Percentiles rank a stretch among this genome's conserved stretches.
Evolutionary conservation across 2,329 filamentous ascomycete species (phyloP).

Genomic region (Helotiales sp.): DNA sequence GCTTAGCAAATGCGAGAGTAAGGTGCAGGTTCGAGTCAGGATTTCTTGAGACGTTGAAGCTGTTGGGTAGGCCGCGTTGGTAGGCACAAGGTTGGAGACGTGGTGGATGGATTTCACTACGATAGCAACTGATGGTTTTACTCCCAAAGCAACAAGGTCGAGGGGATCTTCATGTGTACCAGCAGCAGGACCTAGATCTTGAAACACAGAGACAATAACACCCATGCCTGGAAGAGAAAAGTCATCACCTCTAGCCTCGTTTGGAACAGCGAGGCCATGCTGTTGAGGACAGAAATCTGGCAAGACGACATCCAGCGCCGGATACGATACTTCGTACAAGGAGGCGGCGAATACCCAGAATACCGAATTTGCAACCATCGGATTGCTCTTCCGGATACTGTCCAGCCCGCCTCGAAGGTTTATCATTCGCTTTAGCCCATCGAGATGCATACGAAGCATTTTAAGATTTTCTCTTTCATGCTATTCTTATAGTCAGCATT

Average conservation of each 20-base stretch:
- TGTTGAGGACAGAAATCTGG: constrained; percentile 9
- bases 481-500: not conserved
- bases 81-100: constrained; percentile 15
- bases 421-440: constrained; percentile 17
- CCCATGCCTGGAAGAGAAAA: too few relatives aligned
- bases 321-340: constrained; percentile 11
- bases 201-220: constrained; percentile 13
- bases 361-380: constrained; percentile 11
- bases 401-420: constrained; percentile 12
- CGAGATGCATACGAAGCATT: constrained; percentile 15
- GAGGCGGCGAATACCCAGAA: constrained; percentile 16
- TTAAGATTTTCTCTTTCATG: constrained; percentile 14
- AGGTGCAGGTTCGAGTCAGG: constrained; percentile 15
- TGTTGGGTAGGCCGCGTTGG: constrained; percentile 9
- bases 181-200: constrained; percentile 10
- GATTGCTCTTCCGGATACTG: constrained; percentile 7
- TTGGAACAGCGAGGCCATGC: not conserved
- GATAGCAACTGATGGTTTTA: not conserved
- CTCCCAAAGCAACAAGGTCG: not conserved
- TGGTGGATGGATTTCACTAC: constrained; percentile 14
- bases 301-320: constrained; percentile 10
- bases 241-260: too few relatives aligned
- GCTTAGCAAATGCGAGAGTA: constrained; percentile 17
- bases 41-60: constrained; percentile 12
- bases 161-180: not conserved